Base-by-base conservation (phyloP, 2,329 filamentous ascomycete genomes). In the Cordyceps pruinosa region DNA sequence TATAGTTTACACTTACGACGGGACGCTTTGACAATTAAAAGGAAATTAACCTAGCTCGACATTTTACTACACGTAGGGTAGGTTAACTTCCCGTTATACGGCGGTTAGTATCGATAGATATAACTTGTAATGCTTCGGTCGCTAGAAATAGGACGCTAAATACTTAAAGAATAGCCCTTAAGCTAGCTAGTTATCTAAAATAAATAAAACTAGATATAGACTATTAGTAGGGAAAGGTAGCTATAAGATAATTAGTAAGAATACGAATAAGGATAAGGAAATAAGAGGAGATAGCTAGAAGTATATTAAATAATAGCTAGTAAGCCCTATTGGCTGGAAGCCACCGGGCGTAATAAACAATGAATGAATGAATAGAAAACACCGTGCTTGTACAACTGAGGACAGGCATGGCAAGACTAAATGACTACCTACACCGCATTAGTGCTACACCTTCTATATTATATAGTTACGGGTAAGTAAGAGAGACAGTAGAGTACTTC, bases 321-420 rank as follows among this genome's bases (percentile, higher is more conserved):
- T 42, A 19, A 23, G 39, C 39, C 39, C 39, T 42, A 42, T 42
- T 42, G 39, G 39, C n/a, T 12, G n/a, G 39, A 42, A 23, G 39
- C n/a, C 39, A 42, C 39, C n/a, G 19, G 39, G 39, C n/a, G 39
- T 42, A 42, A 23, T 42, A 12, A 42, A 42, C 21, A 21, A 37
- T 37, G 34, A 37, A 37, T 37, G 34, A n/a, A 37, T 37, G 34
- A 37, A 37, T 15, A 37, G 3, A 37, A 37, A 3, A 13, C 34
- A 19, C 30, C 15, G 50, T 57, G 30, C 51, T 61, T 10, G 34
- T 46, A 8, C 39, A 59, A 37, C 52, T 60, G 7, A 47, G 57
- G 4, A 60, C 56, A 4, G 57, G 59, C 41, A 58, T 50, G 30
- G 19, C 39, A 21, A 21, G 59, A 50, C 37, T 61, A n/a, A 55